phyloP scores from a whole-genome alignment of 2,329 filamentous ascomycete genomes.

The Gliomastix tumulicola region DNA sequence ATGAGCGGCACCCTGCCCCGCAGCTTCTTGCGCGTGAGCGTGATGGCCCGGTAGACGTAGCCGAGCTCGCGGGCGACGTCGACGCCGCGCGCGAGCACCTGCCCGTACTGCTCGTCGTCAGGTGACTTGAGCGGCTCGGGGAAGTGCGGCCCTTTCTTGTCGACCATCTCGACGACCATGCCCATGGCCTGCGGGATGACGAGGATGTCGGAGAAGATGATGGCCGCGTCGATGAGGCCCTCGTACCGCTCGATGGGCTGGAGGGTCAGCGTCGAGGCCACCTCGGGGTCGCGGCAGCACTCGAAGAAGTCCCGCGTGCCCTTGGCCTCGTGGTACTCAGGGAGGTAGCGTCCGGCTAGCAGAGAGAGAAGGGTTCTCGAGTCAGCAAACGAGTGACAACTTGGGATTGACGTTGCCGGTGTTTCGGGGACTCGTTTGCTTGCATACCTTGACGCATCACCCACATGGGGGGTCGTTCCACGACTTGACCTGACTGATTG shows the following conservation, averaged over 20 bases:
- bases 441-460: constrained; percentile 93
- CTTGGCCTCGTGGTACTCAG: constrained; percentile 96
- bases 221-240: constrained; percentile 89
- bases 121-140: constrained; percentile 75
- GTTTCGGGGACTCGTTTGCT: too few species aligned
- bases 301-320: constrained; percentile 90
- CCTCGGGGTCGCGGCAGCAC: constrained; percentile 88
- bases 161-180: constrained; percentile 97
- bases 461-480: constrained; percentile 94
- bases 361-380: too few species aligned
- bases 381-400: too few species aligned
- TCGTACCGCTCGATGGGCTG: constrained; percentile 90
- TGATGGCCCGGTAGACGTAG: constrained; percentile 96
- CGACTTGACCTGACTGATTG: constrained; percentile 71
- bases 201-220: constrained; percentile 98
- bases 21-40: constrained; percentile 81
- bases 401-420: not conserved
- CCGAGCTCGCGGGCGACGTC: constrained; percentile 78
- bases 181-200: constrained; percentile 97
- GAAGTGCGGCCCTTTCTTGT: constrained; percentile 95
- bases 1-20: constrained; percentile 85
- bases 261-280: constrained; percentile 87
- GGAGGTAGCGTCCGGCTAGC: constrained; percentile 93
- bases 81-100: constrained; percentile 71
- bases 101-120: constrained; percentile 73